A percentile compares a stretch with the other conserved stretches of the same genome.
Evolutionary conservation across 768 basidiomycete species (phyloP).

Genomic region (Austroboletus eburneus): DNA sequence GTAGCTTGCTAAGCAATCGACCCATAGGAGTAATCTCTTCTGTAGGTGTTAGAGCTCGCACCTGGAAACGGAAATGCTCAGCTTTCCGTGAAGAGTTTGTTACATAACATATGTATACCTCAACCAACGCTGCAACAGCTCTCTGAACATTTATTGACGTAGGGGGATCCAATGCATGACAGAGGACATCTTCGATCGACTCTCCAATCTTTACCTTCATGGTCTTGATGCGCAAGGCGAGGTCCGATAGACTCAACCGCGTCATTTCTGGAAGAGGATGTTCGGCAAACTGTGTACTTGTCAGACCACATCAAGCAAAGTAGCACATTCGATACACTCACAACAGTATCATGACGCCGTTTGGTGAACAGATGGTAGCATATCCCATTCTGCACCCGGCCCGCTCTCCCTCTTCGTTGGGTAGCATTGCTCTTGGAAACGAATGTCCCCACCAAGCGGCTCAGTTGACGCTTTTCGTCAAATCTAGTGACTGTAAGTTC

Average conservation of each 20-base stretch:
- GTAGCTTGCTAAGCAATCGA: constrained; percentile 81
- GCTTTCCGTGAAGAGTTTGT: background rate
- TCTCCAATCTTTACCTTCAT: constrained; percentile 83
- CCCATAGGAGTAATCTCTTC: constrained; percentile 98
- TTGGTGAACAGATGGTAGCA: constrained; percentile 97
- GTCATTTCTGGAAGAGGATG: constrained; percentile 95
- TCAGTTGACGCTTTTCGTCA: constrained; percentile 96
- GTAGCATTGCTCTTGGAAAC: constrained; percentile 89
- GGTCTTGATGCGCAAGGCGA: constrained; percentile 89
- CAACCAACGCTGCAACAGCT: constrained; percentile 86
- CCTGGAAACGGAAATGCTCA: constrained; percentile 43
- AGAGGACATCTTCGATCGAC: constrained; percentile 87
- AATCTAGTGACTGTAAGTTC: constrained; percentile 47
- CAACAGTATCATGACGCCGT: constrained; percentile 76
- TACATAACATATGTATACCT: constrained; percentile 47
- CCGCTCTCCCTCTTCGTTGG: constrained; percentile 86
- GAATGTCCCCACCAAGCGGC: constrained; percentile 86
- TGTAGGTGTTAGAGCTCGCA: constrained; percentile 74
- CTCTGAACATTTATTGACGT: constrained; percentile 81
- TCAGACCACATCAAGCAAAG: background rate
- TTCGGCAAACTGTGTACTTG: constrained; percentile 63
- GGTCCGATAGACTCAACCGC: constrained; percentile 86
- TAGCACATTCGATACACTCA: constrained; percentile 25
- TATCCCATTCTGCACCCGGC: constrained; percentile 83
- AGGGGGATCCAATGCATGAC: constrained; percentile 87